These are phyloP conservation scores for Trifolium dubium DNA, from an alignment of 306 rosid species.

Conservation along the genomic window DNA sequence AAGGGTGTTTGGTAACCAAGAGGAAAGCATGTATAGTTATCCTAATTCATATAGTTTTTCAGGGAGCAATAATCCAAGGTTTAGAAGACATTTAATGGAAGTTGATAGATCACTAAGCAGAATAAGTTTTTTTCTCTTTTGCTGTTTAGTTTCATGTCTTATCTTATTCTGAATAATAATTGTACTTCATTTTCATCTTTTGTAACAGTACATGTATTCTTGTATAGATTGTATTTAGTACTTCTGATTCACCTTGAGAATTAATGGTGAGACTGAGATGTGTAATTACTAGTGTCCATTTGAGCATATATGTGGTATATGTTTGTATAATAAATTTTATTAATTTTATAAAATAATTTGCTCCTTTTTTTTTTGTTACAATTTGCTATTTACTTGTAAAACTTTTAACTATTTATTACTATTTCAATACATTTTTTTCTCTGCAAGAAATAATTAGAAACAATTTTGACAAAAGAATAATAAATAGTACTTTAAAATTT, in stretches of 20 bases:
- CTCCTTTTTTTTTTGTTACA: too few relatives aligned
- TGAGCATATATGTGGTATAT: conserved; percentile 23
- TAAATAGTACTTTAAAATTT: too few relatives aligned
- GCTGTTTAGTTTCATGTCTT: conserved; percentile 71
- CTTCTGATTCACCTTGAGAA: conserved; percentile 28
- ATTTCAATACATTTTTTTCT: too few relatives aligned
- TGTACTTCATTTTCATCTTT: conserved; percentile 30
- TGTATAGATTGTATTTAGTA: conserved; percentile 45
- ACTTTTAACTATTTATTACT: too few relatives aligned
- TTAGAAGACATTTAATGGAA: conserved; percentile 71
- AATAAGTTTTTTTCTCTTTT: conserved; percentile 73
- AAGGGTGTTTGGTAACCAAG: conserved; percentile 65
- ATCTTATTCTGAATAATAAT: conserved; percentile 63
- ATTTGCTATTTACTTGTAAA: too few relatives aligned
- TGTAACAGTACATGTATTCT: conserved; percentile 15
- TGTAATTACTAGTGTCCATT: conserved; percentile 18
- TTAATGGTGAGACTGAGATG: conserved; percentile 33
- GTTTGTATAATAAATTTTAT: neutral
- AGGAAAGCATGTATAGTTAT: conserved; percentile 57
- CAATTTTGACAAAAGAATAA: too few relatives aligned
- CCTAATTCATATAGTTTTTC: conserved; percentile 61
- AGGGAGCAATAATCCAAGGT: conserved; percentile 60
- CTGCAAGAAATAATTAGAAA: too few relatives aligned
- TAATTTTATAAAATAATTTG: too few relatives aligned
- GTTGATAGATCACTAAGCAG: conserved; percentile 76